These are phyloP conservation scores for Penicillium turbatum DNA, from an alignment of 495 filamentous ascomycete genomes.

Conservation along the genomic window DNA sequence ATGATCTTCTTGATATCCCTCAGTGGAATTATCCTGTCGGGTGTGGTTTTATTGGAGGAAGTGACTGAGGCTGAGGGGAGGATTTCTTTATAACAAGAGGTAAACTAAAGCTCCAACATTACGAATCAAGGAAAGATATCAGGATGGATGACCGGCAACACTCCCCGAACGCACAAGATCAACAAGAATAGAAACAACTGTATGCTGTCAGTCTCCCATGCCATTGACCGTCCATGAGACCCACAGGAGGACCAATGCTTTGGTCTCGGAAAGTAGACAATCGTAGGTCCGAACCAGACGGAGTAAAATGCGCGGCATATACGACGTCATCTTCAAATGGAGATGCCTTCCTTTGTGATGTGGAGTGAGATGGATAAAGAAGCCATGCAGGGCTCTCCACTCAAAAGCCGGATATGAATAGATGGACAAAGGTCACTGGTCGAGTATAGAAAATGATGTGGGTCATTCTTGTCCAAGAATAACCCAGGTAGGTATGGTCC, in stretches of 20 bases:
- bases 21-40: not conserved
- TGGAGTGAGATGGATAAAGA: slow-evolving; percentile 19
- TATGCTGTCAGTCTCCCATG: slow-evolving; percentile 2
- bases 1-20: not conserved
- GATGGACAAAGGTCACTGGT: slow-evolving; percentile 4
- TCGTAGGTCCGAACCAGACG: slow-evolving; percentile 20
- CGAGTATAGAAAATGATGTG: not conserved
- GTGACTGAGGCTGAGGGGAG: not conserved
- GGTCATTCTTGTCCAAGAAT: slow-evolving; percentile 1
- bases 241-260: slow-evolving; percentile 2
- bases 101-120: slow-evolving; percentile 8
- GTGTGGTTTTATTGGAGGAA: not conserved
- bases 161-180: slow-evolving; percentile 8
- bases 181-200: slow-evolving; percentile 12
- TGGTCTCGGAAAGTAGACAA: slow-evolving; percentile 8
- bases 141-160: slow-evolving; percentile 7
- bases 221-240: slow-evolving; percentile 10
- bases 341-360: slow-evolving; percentile 9
- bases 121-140: slow-evolving; percentile 8
- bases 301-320: slow-evolving; percentile 12
- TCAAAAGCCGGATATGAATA: not conserved
- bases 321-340: slow-evolving; percentile 23
- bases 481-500: not conserved
- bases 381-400: slow-evolving; percentile 10
- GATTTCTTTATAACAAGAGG: slow-evolving; percentile 18